These are phyloP conservation scores for Theobroma grandiflorum DNA, from an alignment of 441 rosid genomes.

Conservation along the genomic window DNA sequence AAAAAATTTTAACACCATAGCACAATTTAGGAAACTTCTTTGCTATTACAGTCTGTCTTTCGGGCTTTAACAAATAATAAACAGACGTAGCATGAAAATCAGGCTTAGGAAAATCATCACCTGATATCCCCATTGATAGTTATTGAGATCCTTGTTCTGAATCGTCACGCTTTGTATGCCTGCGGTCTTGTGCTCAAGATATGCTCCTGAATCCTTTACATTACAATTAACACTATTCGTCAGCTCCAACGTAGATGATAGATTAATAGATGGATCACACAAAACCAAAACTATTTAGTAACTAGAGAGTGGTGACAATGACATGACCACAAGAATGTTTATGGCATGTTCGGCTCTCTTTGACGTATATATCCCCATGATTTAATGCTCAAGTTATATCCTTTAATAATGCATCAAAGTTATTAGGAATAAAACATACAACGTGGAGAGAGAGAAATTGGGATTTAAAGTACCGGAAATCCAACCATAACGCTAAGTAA, in stretches of 20 bases:
- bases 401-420: neutral
- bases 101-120: slow-evolving; percentile 37
- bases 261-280: neutral
- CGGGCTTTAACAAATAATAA: neutral
- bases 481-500: slow-evolving; percentile 82
- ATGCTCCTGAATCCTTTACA: slow-evolving; percentile 78
- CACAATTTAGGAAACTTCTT: neutral
- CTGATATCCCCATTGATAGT: slow-evolving; percentile 83
- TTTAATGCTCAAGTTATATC: neutral
- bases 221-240: slow-evolving; percentile 20
- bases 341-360: neutral
- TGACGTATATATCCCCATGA: no score
- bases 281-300: neutral
- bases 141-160: slow-evolving; percentile 45
- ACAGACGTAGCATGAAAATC: neutral
- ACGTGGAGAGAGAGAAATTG: slow-evolving; percentile 7
- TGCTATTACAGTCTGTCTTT: neutral
- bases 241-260: neutral
- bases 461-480: slow-evolving; percentile 60
- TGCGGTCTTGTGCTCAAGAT: slow-evolving; percentile 61
- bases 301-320: neutral
- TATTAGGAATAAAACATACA: no score
- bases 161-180: slow-evolving; percentile 62
- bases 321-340: neutral
- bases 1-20: slow-evolving; percentile 1